Percentiles rank a stretch among this genome's conserved stretches.
phyloP scores from a whole-genome alignment of 139 green algal genomes.

The Trebouxia sp. region DNA sequence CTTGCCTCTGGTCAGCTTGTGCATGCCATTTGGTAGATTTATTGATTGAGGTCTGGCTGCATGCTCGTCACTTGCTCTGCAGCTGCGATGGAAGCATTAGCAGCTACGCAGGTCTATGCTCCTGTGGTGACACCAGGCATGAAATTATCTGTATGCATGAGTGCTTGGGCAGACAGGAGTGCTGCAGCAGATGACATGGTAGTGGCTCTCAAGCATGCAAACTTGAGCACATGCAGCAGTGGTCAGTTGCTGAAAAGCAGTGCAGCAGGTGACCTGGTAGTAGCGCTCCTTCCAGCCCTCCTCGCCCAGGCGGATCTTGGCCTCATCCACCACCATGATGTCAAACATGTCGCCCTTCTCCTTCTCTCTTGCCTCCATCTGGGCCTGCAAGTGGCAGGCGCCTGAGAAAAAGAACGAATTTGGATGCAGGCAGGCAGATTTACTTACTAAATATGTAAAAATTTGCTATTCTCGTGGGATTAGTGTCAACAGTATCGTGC shows the following conservation, averaged over 20 bases:
- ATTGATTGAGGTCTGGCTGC: too few species aligned
- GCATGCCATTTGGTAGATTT: too few species aligned
- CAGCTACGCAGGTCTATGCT: background rate
- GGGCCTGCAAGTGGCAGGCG: background rate
- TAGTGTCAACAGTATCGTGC: too few species aligned
- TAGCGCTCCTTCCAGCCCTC: slow-evolving; percentile 92
- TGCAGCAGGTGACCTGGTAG: slow-evolving; percentile 55
- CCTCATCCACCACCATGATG: slow-evolving; percentile 78
- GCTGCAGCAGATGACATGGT: background rate
- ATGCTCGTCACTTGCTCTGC: too few species aligned
- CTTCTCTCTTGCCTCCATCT: slow-evolving; percentile 70
- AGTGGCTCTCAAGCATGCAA: background rate
- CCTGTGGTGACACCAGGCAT: too few species aligned
- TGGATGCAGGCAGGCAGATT: too few species aligned
- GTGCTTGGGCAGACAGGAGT: background rate
- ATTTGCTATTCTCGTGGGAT: too few species aligned
- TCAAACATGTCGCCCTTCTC: slow-evolving; percentile 84
- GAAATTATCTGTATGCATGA: too few species aligned
- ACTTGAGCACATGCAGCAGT: background rate
- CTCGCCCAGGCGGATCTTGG: slow-evolving; percentile 84
- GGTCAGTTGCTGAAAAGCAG: background rate
- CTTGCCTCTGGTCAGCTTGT: too few species aligned
- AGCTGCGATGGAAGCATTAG: background rate
- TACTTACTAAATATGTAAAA: too few species aligned
- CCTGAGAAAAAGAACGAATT: too few species aligned